Evolutionary conservation across 306 rosid species (phyloP).

Genomic region (Corylus americana): DNA sequence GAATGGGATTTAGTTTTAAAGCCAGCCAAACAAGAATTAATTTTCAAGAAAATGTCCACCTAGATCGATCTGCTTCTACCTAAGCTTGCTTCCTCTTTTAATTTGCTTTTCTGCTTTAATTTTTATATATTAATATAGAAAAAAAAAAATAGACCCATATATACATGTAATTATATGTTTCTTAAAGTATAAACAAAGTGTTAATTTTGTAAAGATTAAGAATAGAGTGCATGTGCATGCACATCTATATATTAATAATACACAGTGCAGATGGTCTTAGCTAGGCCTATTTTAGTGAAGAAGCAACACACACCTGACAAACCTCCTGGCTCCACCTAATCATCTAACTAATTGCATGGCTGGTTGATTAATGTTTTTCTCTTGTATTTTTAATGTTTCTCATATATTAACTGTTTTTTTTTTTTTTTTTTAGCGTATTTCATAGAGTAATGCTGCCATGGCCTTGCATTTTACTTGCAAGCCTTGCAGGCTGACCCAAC

Average conservation of each 20-base stretch:
- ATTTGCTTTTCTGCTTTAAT: neutral
- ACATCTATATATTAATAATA: too few species aligned
- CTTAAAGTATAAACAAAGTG: neutral
- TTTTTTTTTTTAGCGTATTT: too few species aligned
- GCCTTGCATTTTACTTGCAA: too few species aligned
- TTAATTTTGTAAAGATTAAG: neutral
- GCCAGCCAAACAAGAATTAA: constrained; percentile 28
- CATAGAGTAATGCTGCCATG: too few species aligned
- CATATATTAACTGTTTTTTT: too few species aligned
- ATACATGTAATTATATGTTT: neutral
- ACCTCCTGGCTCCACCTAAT: neutral
- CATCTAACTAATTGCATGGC: neutral
- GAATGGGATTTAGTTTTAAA: constrained; percentile 26
- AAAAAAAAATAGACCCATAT: too few species aligned
- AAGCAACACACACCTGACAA: neutral
- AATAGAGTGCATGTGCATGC: neutral
- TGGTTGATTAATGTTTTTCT: neutral
- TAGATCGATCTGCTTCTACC: neutral
- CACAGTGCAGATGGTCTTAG: neutral
- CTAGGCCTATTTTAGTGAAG: neutral
- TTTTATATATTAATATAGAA: too few species aligned
- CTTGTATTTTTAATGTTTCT: too few species aligned
- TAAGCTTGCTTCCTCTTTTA: constrained; percentile 8
- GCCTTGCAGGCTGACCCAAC: too few species aligned
- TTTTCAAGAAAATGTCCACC: constrained; percentile 4